Percentiles rank a stretch among this genome's conserved stretches.
These are phyloP conservation scores for Psilocybe azurescens DNA, from an alignment of 768 basidiomycete genomes.

Conservation along the genomic window DNA sequence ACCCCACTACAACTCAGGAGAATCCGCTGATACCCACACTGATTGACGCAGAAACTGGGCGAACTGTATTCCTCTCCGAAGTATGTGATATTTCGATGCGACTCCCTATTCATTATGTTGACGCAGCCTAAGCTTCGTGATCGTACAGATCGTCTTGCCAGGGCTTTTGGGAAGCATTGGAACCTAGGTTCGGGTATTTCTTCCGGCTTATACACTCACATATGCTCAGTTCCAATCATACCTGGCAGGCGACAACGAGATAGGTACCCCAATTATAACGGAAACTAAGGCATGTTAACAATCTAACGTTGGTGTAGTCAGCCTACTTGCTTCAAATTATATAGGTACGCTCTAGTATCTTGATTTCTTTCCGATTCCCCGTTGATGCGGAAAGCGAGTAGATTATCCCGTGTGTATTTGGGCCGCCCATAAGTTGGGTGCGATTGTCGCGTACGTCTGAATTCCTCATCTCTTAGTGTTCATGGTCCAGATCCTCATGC, in stretches of 20 bases:
- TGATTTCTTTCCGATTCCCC: background rate
- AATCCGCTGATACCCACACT: background rate
- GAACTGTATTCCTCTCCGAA: background rate
- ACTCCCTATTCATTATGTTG: background rate
- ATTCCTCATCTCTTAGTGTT: background rate
- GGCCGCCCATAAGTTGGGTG: constrained; percentile 2
- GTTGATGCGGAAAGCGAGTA: background rate
- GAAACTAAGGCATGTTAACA: background rate
- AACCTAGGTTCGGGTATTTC: background rate
- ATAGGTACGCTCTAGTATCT: background rate
- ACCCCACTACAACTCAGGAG: background rate
- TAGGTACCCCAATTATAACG: background rate
- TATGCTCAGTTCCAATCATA: background rate
- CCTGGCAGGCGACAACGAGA: background rate
- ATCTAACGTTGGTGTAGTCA: background rate
- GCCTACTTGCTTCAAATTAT: background rate
- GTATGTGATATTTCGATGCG: background rate
- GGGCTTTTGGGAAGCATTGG: background rate
- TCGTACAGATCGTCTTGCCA: background rate
- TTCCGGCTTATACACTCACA: too few species aligned
- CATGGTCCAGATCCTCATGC: background rate
- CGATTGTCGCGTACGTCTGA: background rate
- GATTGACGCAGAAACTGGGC: background rate
- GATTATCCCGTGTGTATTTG: background rate
- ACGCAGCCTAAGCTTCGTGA: background rate